A percentile compares a stretch with the other conserved stretches of the same genome.
These are phyloP conservation scores for Yarrowia sp. DNA, from an alignment of 805 yeast species.

Conservation along the genomic window DNA sequence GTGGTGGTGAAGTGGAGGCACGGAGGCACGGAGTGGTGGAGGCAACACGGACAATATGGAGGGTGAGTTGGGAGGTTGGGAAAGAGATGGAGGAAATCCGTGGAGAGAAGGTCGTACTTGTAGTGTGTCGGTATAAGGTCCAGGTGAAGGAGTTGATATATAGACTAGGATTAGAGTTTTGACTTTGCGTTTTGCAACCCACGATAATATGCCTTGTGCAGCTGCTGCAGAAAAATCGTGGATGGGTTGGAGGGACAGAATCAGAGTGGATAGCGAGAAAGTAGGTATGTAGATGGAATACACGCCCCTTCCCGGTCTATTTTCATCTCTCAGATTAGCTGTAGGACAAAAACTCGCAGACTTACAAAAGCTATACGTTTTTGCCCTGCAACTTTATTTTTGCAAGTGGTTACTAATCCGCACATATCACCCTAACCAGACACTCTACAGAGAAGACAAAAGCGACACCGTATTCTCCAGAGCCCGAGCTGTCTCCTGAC, in stretches of 20 bases:
- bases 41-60: not conserved
- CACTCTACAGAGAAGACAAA: too few relatives aligned
- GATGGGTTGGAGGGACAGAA: too few relatives aligned
- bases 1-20: too few relatives aligned
- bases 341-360: too few relatives aligned
- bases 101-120: not conserved
- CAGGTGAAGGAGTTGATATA: constrained; percentile 2
- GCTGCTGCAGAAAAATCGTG: not conserved
- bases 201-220: constrained; percentile 7
- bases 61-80: not conserved
- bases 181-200: not conserved
- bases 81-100: not conserved
- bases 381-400: not conserved
- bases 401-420: too few relatives aligned
- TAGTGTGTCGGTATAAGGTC: not conserved
- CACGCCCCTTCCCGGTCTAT: too few relatives aligned
- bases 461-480: too few relatives aligned
- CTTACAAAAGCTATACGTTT: not conserved
- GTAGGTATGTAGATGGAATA: too few relatives aligned
- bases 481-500: too few relatives aligned
- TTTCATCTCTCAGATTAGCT: too few relatives aligned
- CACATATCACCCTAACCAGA: too few relatives aligned
- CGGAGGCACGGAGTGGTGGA: not conserved
- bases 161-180: constrained; percentile 13
- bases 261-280: too few relatives aligned